A percentile compares a stretch with the other conserved stretches of the same genome.
Evolutionary conservation across 192 early-diverging fungal species (phyloP).

Genomic region (Coemansia asiatica): DNA sequence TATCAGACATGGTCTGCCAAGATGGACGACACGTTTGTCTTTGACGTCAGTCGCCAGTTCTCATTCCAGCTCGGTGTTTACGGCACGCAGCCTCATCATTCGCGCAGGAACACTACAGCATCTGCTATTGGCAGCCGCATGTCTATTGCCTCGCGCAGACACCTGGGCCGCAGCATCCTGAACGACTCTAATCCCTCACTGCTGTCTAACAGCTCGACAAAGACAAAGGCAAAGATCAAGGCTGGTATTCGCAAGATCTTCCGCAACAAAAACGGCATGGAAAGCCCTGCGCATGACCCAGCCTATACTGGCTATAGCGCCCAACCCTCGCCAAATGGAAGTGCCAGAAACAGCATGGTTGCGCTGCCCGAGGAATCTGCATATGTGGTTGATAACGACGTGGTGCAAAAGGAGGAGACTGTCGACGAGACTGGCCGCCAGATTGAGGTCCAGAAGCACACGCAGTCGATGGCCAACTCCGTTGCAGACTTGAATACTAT

Average conservation of each 20-base stretch:
- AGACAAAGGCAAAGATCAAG: conserved; percentile 39
- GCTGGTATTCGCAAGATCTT: conserved; percentile 48
- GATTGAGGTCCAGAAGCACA: conserved; percentile 41
- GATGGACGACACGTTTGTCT: conserved; percentile 56
- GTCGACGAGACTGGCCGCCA: conserved; percentile 32
- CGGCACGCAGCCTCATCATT: conserved; percentile 30
- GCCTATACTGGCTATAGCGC: conserved; percentile 27
- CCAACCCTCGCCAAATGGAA: background rate
- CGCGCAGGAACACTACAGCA: conserved; percentile 8
- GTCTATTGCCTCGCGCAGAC: conserved; percentile 24
- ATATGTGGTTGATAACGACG: conserved; percentile 20
- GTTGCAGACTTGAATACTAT: background rate
- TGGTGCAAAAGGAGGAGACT: conserved; percentile 18
- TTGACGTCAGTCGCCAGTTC: conserved; percentile 50
- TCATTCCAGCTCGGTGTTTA: conserved; percentile 51
- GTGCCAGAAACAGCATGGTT: conserved; percentile 3
- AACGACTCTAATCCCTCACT: conserved; percentile 43
- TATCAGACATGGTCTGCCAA: conserved; percentile 43
- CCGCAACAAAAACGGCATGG: conserved; percentile 38
- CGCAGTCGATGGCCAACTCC: conserved; percentile 1
- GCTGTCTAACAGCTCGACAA: conserved; percentile 28
- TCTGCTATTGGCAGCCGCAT: conserved; percentile 21
- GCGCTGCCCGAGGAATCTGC: conserved; percentile 12
- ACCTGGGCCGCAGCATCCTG: conserved; percentile 16
- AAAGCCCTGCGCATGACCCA: conserved; percentile 25